phyloP scores from a whole-genome alignment of 2,329 filamentous ascomycete genomes.

The Colletotrichum godetiae region DNA sequence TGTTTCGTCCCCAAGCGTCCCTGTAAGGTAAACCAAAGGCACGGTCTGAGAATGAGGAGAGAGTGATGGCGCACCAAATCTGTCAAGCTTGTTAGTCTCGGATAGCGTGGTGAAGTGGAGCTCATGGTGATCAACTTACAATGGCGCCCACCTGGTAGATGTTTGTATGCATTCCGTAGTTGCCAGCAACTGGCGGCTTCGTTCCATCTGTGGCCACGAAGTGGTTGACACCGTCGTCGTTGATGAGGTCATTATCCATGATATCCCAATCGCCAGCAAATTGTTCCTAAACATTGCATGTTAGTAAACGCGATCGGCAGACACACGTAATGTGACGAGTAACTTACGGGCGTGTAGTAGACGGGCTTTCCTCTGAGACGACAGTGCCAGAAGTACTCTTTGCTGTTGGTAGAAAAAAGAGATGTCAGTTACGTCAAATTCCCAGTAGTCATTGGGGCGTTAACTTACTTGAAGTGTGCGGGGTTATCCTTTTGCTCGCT shows the following conservation, averaged over 20 bases:
- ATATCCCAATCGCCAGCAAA: constrained; percentile 32
- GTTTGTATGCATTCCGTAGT: constrained; percentile 37
- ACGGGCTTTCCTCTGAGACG: constrained; percentile 17
- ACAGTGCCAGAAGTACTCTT: constrained; percentile 25
- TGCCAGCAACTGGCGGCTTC: constrained; percentile 34
- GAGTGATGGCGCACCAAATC: constrained; percentile 35
- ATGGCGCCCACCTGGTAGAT: constrained; percentile 36
- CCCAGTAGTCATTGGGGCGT: background rate
- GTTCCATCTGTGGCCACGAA: background rate
- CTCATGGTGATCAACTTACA: background rate
- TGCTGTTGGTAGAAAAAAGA: background rate
- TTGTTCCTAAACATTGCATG: constrained; percentile 36
- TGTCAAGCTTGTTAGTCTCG: constrained; percentile 3
- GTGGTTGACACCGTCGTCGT: constrained; percentile 1
- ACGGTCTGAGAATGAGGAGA: background rate
- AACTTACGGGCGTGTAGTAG: constrained; percentile 27
- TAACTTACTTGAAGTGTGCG: constrained; percentile 18
- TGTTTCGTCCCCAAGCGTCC: background rate
- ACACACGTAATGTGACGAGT: background rate
- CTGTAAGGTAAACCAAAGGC: background rate
- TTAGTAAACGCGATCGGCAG: no score
- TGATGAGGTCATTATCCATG: background rate
- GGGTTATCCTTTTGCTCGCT: background rate
- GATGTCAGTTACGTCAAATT: background rate
- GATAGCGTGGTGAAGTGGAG: background rate